These are phyloP conservation scores for Ogataea philodendri DNA, from an alignment of 805 yeast species.

Conservation along the genomic window DNA sequence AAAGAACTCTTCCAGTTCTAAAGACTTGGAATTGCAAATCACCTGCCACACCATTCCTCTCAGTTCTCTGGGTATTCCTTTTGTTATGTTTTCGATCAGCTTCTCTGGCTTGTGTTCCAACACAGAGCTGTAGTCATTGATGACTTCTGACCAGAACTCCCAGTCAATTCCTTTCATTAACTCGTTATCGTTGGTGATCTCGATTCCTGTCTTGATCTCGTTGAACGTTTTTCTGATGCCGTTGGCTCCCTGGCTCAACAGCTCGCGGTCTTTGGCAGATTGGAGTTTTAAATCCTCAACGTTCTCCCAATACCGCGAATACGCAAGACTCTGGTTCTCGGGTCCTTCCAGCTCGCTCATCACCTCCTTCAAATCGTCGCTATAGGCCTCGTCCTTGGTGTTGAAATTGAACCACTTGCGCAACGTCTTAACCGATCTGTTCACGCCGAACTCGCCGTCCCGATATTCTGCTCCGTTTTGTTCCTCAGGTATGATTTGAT, in stretches of 20 bases:
- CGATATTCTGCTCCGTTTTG: constrained; percentile 8
- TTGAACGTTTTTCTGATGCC: constrained; percentile 43
- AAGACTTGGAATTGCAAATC: constrained; percentile 73
- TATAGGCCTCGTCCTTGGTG: constrained; percentile 28
- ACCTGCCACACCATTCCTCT: constrained; percentile 94
- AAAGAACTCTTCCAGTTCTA: constrained; percentile 59
- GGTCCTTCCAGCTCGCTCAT: constrained; percentile 27
- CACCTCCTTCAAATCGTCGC: constrained; percentile 19
- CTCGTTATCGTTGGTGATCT: constrained; percentile 34
- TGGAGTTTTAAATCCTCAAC: constrained; percentile 48
- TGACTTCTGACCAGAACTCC: constrained; percentile 86
- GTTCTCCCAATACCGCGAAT: constrained; percentile 58
- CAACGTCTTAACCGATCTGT: constrained; percentile 10
- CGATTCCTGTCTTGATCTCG: constrained; percentile 49
- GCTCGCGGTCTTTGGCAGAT: constrained; percentile 51
- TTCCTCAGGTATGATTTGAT: constrained; percentile 7
- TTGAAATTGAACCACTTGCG: constrained; percentile 33
- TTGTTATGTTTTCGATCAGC: constrained; percentile 58
- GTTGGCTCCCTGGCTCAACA: constrained; percentile 46
- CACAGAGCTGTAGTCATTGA: constrained; percentile 68
- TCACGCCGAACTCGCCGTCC: constrained; percentile 6
- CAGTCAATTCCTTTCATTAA: constrained; percentile 54
- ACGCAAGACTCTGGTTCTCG: constrained; percentile 56
- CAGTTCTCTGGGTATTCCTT: constrained; percentile 81
- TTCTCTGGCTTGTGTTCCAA: constrained; percentile 60